phyloP scores from a whole-genome alignment of 176 grass and related monocot species.

The Oryza meridionalis region DNA sequence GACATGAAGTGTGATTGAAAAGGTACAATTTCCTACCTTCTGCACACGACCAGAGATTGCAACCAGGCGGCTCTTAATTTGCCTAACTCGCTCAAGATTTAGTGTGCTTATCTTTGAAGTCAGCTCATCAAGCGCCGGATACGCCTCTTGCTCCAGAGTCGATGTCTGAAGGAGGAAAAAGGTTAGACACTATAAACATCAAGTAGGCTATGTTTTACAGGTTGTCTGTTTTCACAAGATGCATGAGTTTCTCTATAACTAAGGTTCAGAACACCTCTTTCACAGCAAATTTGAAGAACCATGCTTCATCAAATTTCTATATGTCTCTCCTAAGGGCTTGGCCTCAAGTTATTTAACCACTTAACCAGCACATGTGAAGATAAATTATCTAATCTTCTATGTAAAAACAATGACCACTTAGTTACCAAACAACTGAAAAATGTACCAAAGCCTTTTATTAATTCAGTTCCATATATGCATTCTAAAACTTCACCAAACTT shows the following conservation, averaged over 20 bases:
- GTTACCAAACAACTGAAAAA: not conserved
- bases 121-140: constrained; percentile 95
- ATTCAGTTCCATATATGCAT: constrained; percentile 7
- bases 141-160: constrained; percentile 92
- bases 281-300: not conserved
- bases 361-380: constrained; percentile 16
- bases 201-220: not conserved
- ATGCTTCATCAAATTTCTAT: not conserved
- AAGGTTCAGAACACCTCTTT: constrained; percentile 10
- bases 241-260: constrained; percentile 4
- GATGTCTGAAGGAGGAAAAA: constrained; percentile 56
- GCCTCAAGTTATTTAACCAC: not conserved
- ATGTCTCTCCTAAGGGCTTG: not conserved
- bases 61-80: constrained; percentile 96
- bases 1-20: constrained; percentile 8
- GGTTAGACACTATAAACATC: constrained; percentile 8
- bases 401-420: not conserved
- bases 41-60: constrained; percentile 92
- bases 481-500: constrained; percentile 12
- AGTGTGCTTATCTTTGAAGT: constrained; percentile 99
- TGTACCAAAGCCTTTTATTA: constrained; percentile 20
- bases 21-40: constrained; percentile 57
- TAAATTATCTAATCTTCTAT: constrained; percentile 1
- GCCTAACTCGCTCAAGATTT: constrained; percentile 92
- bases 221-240: not conserved